phyloP scores from a whole-genome alignment of 371 early-diverging fungal species.

The Mortierella sp. region DNA sequence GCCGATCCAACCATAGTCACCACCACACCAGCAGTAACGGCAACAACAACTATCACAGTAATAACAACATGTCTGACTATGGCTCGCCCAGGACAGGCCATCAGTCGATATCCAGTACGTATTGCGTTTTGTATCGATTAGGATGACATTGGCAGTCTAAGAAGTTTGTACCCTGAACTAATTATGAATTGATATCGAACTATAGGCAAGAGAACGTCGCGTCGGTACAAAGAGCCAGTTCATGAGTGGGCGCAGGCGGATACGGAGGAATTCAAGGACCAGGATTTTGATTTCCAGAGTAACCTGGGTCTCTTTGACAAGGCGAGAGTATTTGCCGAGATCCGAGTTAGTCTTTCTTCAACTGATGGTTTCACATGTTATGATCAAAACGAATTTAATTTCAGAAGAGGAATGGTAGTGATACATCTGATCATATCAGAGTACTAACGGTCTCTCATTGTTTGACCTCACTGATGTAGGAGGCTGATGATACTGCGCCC shows the following conservation, averaged over 20 bases:
- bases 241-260: constrained; percentile 73
- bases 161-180: background rate
- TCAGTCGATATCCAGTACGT: constrained; percentile 30
- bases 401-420: background rate
- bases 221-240: constrained; percentile 32
- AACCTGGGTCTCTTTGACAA: constrained; percentile 86
- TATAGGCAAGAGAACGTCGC: constrained; percentile 44
- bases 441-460: background rate
- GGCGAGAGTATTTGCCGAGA: constrained; percentile 84
- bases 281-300: constrained; percentile 89
- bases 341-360: constrained; percentile 63
- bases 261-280: constrained; percentile 67
- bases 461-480: constrained; percentile 54
- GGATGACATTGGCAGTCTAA: background rate
- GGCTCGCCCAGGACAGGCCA: constrained; percentile 40
- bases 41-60: constrained; percentile 23
- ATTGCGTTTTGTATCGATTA: background rate
- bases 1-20: constrained; percentile 22
- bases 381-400: background rate
- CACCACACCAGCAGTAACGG: constrained; percentile 16
- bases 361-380: background rate
- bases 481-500: constrained; percentile 76
- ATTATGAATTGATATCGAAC: background rate
- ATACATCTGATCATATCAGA: background rate
- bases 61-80: constrained; percentile 49